These are phyloP conservation scores for Boletus sp. DNA, from an alignment of 768 basidiomycete species.

Conservation along the genomic window DNA sequence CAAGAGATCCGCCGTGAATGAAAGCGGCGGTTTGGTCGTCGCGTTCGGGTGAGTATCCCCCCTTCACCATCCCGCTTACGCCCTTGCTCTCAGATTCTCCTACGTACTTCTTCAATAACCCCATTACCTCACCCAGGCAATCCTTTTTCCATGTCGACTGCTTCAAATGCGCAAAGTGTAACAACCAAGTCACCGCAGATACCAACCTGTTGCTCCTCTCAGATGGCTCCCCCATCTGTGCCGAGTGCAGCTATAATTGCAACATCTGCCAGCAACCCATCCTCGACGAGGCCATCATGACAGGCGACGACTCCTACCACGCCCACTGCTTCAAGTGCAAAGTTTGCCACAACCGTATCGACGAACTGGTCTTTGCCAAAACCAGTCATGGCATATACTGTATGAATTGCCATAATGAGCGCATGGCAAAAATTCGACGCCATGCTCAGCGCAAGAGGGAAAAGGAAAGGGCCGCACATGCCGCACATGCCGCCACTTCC, in stretches of 20 bases:
- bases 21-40: constrained; percentile 84
- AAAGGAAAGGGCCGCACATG: constrained; percentile 43
- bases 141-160: constrained; percentile 94
- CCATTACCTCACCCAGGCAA: constrained; percentile 48
- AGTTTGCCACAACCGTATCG: constrained; percentile 90
- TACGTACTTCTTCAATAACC: constrained; percentile 4
- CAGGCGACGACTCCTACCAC: constrained; percentile 97
- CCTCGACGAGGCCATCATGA: constrained; percentile 99
- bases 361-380: constrained; percentile 98
- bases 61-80: neutral
- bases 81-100: neutral
- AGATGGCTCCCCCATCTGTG: constrained; percentile 96
- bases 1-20: constrained; percentile 74
- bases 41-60: constrained; percentile 81
- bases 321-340: constrained; percentile 99
- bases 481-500: constrained; percentile 23
- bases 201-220: constrained; percentile 96
- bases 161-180: constrained; percentile 97
- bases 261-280: constrained; percentile 93
- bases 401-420: constrained; percentile 97
- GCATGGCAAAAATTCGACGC: constrained; percentile 87
- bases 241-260: constrained; percentile 92
- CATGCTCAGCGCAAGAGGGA: constrained; percentile 88
- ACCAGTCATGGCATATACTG: constrained; percentile 98
- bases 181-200: constrained; percentile 88